A percentile compares a stretch with the other conserved stretches of the same genome.
Evolutionary conservation across 2,329 filamentous ascomycete genomes (phyloP).

Genomic region (Penicillium corylophilum): DNA sequence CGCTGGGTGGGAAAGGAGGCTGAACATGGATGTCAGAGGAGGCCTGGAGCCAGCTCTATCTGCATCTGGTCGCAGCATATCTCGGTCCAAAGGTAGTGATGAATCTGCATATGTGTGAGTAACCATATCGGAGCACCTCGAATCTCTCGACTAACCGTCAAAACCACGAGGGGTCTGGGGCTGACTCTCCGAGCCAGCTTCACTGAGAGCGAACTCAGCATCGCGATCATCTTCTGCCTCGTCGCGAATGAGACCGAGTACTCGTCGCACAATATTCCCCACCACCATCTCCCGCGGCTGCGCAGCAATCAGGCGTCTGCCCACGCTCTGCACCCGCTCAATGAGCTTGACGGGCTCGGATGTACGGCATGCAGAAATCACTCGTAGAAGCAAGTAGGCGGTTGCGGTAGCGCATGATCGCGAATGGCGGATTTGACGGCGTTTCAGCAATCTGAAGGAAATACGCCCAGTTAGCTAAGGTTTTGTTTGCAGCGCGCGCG

Average conservation of each 20-base stretch:
- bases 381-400: conserved; percentile 80
- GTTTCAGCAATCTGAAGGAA: conserved; percentile 72
- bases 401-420: conserved; percentile 89
- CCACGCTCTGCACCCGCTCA: conserved; percentile 74
- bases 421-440: conserved; percentile 83
- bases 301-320: conserved; percentile 73
- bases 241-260: conserved; percentile 86
- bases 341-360: conserved; percentile 76
- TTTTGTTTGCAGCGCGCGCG: neutral
- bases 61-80: conserved; percentile 30
- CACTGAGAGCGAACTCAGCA: conserved; percentile 59
- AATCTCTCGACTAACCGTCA: conserved; percentile 30
- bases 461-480: conserved; percentile 5
- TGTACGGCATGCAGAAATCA: conserved; percentile 79
- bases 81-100: conserved; percentile 29
- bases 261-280: conserved; percentile 88
- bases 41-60: conserved; percentile 51
- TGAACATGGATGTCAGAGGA: conserved; percentile 76
- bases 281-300: conserved; percentile 90
- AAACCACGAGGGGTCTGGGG: conserved; percentile 42
- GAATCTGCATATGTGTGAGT: conserved; percentile 26
- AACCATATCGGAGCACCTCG: neutral
- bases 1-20: conserved; percentile 71
- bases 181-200: conserved; percentile 58
- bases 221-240: conserved; percentile 81